Conservation (phyloP, 495 filamentous ascomycete species). For the Aspergillus avenaceus region DNA sequence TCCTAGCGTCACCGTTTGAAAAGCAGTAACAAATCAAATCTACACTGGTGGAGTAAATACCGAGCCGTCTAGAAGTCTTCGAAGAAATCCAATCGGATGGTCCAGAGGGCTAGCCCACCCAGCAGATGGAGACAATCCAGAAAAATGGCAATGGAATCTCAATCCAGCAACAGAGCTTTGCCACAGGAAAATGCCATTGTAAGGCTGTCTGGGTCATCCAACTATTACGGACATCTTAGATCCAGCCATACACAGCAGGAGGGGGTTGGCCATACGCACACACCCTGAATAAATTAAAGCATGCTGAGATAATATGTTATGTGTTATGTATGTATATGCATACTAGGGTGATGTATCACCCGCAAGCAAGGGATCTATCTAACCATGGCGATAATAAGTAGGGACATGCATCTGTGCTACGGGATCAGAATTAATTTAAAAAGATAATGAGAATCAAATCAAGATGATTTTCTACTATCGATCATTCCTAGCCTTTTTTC, state of each 20-base stretch:
- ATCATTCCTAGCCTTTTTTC: too few species aligned
- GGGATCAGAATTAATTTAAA: background rate
- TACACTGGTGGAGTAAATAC: constrained; percentile 12
- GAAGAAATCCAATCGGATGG: constrained; percentile 17
- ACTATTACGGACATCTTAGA: background rate
- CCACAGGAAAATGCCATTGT: background rate
- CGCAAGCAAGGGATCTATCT: constrained; percentile 3
- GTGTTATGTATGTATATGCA: too few species aligned
- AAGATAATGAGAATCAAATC: background rate
- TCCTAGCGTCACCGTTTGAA: constrained; percentile 38
- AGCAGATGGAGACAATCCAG: background rate
- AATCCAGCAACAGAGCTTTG: background rate
- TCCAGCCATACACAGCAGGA: background rate
- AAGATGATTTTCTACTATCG: too few species aligned
- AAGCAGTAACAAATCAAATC: constrained; percentile 11
- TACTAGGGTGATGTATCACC: constrained; percentile 9
- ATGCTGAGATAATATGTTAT: background rate
- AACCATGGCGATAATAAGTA: background rate
- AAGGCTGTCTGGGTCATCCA: background rate
- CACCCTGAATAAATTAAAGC: too few species aligned
- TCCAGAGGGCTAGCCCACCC: constrained; percentile 1
- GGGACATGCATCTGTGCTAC: background rate
- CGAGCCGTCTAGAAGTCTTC: constrained; percentile 15
- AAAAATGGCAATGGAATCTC: constrained; percentile 3
- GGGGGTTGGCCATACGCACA: background rate